phyloP scores from a whole-genome alignment of 2,329 filamentous ascomycete species.

The Aspergillus sp. region DNA sequence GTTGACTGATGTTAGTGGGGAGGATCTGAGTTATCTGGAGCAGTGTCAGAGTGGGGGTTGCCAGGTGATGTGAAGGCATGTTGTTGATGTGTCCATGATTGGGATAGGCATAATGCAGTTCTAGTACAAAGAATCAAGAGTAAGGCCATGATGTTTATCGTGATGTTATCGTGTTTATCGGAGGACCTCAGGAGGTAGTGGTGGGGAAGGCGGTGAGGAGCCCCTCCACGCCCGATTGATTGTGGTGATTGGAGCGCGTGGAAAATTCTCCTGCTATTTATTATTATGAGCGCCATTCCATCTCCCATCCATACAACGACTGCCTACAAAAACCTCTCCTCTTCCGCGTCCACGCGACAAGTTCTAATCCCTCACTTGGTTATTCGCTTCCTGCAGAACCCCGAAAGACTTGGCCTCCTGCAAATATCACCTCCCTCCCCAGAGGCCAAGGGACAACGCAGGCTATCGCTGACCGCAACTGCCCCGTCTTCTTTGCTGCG shows the following conservation, averaged over 20 bases:
- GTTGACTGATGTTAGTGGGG: slow-evolving; percentile 51
- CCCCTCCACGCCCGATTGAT: slow-evolving; percentile 12
- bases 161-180: background rate
- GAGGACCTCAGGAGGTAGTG: background rate
- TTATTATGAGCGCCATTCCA: slow-evolving; percentile 2
- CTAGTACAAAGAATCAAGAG: too few relatives aligned
- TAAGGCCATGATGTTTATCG: too few relatives aligned
- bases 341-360: background rate
- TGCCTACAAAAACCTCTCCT: background rate
- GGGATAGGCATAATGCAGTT: too few relatives aligned
- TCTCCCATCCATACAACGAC: slow-evolving; percentile 4
- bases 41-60: slow-evolving; percentile 50
- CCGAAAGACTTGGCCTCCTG: background rate
- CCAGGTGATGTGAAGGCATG: slow-evolving; percentile 45
- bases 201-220: slow-evolving; percentile 12
- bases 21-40: slow-evolving; percentile 77
- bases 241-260: slow-evolving; percentile 26
- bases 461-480: background rate
- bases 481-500: background rate
- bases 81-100: background rate
- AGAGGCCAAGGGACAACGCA: too few relatives aligned
- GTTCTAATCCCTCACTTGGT: background rate
- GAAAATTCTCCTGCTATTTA: slow-evolving; percentile 18
- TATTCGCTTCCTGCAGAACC: background rate
- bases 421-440: background rate